phyloP scores from a whole-genome alignment of 179 eudicot species.

The Silene noctiflora region DNA sequence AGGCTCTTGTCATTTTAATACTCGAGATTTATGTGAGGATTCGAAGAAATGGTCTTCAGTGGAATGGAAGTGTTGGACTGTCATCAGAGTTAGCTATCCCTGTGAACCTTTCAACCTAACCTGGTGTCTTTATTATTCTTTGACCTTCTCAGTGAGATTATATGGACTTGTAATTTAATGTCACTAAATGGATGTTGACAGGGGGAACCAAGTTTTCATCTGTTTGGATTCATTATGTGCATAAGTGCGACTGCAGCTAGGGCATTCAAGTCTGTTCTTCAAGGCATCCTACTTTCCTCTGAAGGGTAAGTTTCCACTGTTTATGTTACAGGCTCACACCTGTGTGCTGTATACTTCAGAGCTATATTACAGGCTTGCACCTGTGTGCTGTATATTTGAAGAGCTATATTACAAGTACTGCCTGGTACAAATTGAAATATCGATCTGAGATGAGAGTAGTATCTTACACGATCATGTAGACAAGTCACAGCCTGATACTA shows the following conservation, averaged over 20 bases:
- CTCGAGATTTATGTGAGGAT: background rate
- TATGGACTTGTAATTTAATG: background rate
- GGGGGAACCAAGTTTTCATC: constrained; percentile 99
- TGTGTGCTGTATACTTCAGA: background rate
- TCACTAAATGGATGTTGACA: constrained; percentile 33
- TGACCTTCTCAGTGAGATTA: background rate
- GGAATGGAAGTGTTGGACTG: too few relatives aligned
- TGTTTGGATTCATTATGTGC: constrained; percentile 94
- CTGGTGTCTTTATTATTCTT: background rate
- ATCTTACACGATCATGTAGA: background rate
- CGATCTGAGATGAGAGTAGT: background rate
- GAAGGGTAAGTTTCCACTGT: constrained; percentile 56
- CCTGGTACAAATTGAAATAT: too few relatives aligned
- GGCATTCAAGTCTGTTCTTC: constrained; percentile 97
- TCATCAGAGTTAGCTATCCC: background rate
- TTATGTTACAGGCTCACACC: background rate
- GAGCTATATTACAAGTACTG: too few relatives aligned
- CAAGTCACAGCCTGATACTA: background rate
- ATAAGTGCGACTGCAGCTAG: constrained; percentile 90
- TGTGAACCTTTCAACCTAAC: background rate
- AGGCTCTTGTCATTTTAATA: background rate
- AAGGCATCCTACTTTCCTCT: constrained; percentile 85
- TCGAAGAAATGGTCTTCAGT: too few relatives aligned
- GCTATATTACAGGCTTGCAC: too few relatives aligned
- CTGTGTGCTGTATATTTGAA: too few relatives aligned